Evolutionary conservation across 2,329 filamentous ascomycete genomes (phyloP).

Genomic region (Talaromyces amestolkiae): DNA sequence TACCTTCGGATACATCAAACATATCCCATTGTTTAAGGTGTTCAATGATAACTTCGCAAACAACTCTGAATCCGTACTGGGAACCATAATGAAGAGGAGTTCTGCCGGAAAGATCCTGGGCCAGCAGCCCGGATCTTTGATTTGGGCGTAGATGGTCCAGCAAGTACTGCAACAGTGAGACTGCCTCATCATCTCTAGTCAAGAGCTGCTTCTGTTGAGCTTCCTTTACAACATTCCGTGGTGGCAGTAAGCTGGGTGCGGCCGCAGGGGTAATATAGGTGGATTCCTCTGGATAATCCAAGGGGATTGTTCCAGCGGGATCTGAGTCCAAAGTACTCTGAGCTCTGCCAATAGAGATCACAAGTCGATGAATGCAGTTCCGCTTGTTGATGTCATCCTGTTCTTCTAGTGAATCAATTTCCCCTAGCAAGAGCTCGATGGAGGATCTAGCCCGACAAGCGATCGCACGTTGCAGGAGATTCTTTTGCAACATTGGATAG

Average conservation of each 20-base stretch:
- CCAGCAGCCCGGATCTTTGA: slow-evolving; percentile 66
- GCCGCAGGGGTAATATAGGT: slow-evolving; percentile 79
- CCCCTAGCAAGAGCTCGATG: slow-evolving; percentile 67
- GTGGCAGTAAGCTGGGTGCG: slow-evolving; percentile 61
- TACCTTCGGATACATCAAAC: slow-evolving; percentile 79
- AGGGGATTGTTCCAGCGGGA: slow-evolving; percentile 52
- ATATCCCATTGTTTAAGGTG: slow-evolving; percentile 87
- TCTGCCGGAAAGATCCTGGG: slow-evolving; percentile 75
- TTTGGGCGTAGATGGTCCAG: slow-evolving; percentile 66
- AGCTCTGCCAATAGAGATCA: slow-evolving; percentile 85
- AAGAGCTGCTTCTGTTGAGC: slow-evolving; percentile 59
- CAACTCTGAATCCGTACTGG: slow-evolving; percentile 89
- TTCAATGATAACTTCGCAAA: slow-evolving; percentile 82
- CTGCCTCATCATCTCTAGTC: slow-evolving; percentile 69
- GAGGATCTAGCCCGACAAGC: slow-evolving; percentile 71
- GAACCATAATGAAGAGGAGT: slow-evolving; percentile 90
- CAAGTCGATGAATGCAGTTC: slow-evolving; percentile 87
- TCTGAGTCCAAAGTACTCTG: slow-evolving; percentile 57
- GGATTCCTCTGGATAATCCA: slow-evolving; percentile 53
- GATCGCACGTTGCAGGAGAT: slow-evolving; percentile 51
- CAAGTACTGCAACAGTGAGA: slow-evolving; percentile 62
- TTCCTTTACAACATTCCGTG: slow-evolving; percentile 65
- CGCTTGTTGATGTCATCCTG: slow-evolving; percentile 89
- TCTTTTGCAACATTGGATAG: slow-evolving; percentile 58
- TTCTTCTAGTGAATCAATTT: slow-evolving; percentile 73